Conservation (phyloP, 208 protist species). For the Novymonas esmeraldas region DNA sequence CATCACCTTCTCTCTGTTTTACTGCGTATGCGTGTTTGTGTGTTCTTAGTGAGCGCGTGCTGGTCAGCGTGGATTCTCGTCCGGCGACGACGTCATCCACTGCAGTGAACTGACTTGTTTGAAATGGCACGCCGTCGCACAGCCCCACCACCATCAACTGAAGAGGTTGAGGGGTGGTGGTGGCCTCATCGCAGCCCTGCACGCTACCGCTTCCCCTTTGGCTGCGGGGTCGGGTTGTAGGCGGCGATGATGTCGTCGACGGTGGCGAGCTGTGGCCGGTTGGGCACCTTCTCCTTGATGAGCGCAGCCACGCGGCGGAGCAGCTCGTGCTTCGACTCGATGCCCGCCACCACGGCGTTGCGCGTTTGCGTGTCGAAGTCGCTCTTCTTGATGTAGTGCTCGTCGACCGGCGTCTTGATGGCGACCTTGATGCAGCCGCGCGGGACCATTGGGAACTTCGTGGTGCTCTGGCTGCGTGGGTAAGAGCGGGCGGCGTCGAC, state of each 20-base stretch:
- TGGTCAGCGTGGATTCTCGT: neutral
- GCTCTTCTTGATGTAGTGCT: slow-evolving; percentile 89
- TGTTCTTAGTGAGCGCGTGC: neutral
- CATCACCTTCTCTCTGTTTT: neutral
- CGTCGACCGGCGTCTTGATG: slow-evolving; percentile 71
- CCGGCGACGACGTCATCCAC: neutral
- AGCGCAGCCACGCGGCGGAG: slow-evolving; percentile 66
- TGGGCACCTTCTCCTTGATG: slow-evolving; percentile 61
- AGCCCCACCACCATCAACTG: neutral
- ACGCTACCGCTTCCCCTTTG: slow-evolving; percentile 37
- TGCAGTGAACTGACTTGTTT: neutral
- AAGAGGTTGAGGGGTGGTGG: neutral
- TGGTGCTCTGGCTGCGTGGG: slow-evolving; percentile 64
- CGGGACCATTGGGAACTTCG: slow-evolving; percentile 65
- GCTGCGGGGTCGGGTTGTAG: slow-evolving; percentile 37
- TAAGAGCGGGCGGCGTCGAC: slow-evolving; percentile 53
- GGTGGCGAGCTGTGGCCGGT: slow-evolving; percentile 38
- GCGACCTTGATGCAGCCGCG: slow-evolving; percentile 76
- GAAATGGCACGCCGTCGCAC: neutral
- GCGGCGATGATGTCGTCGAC: slow-evolving; percentile 46
- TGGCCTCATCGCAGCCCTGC: neutral
- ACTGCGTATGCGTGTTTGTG: neutral
- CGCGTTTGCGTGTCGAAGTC: slow-evolving; percentile 88
- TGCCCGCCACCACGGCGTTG: slow-evolving; percentile 49
- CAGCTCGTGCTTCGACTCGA: slow-evolving; percentile 77